Evolutionary conservation across 306 rosid genomes (phyloP).

Genomic region (Cyamopsis tetragonoloba): DNA sequence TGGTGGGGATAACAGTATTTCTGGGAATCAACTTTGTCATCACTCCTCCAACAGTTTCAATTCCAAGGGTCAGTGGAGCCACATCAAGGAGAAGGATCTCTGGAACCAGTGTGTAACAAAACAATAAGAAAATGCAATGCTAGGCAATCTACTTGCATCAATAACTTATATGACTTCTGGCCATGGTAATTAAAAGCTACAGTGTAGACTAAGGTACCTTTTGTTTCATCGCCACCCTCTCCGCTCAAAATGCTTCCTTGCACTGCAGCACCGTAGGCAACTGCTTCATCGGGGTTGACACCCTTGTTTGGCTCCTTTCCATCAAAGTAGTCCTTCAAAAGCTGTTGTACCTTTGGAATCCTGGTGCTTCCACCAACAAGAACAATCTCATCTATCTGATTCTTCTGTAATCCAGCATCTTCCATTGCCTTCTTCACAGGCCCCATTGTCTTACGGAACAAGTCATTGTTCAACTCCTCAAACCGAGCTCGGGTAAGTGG

Average conservation of each 20-base stretch:
- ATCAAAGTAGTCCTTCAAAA: constrained; percentile 85
- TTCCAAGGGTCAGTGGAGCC: constrained; percentile 98
- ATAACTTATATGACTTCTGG: not conserved
- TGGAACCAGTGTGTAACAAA: constrained; percentile 20
- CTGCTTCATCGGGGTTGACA: constrained; percentile 98
- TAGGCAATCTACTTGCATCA: not conserved
- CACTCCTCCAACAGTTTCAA: constrained; percentile 99
- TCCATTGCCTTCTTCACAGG: constrained; percentile 99
- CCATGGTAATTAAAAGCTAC: not conserved
- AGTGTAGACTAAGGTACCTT: constrained; percentile 48
- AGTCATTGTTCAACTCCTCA: constrained; percentile 93
- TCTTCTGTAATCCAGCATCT: constrained; percentile 91
- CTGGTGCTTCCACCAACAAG: constrained; percentile 98
- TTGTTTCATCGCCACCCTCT: constrained; percentile 96
- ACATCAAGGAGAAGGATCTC: constrained; percentile 97
- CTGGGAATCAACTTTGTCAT: constrained; percentile 99
- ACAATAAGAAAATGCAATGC: not conserved
- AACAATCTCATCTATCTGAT: constrained; percentile 86
- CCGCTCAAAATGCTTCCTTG: constrained; percentile 99
- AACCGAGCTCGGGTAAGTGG: constrained; percentile 92
- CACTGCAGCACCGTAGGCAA: constrained; percentile 96
- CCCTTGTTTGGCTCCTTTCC: constrained; percentile 99
- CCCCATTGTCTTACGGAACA: constrained; percentile 98
- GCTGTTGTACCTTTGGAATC: constrained; percentile 95
- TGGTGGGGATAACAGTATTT: constrained; percentile 95